Evolutionary conservation across 805 yeast species (phyloP).

Genomic region (Starmerella davenportii): DNA sequence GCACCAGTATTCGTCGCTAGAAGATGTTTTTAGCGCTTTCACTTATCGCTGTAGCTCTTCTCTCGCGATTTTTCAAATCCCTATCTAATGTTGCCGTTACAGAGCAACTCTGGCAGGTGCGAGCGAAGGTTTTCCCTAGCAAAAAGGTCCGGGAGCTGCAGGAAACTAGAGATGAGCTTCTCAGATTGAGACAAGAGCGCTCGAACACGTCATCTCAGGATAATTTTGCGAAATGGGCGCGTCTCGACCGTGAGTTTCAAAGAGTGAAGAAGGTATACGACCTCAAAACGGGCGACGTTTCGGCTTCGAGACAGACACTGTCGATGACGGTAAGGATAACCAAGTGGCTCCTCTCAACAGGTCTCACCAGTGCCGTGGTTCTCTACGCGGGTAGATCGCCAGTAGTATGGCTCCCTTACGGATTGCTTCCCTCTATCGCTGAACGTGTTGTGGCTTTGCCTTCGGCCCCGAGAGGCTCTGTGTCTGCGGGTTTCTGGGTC

Average conservation of each 20-base stretch:
- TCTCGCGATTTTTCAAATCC: slow-evolving; percentile 13
- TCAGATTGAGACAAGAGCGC: slow-evolving; percentile 34
- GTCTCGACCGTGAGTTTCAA: slow-evolving; percentile 57
- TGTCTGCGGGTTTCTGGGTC: slow-evolving; percentile 29
- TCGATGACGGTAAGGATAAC: slow-evolving; percentile 22
- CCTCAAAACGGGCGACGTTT: slow-evolving; percentile 24
- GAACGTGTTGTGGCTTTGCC: slow-evolving; percentile 49
- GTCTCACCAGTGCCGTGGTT: slow-evolving; percentile 29
- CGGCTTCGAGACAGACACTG: slow-evolving; percentile 24
- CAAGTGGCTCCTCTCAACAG: slow-evolving; percentile 28
- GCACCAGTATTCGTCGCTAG: too few relatives aligned
- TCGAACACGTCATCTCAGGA: slow-evolving; percentile 67
- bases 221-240: slow-evolving; percentile 91
- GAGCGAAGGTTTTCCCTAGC: slow-evolving; percentile 25
- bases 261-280: slow-evolving; percentile 37
- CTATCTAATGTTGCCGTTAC: slow-evolving; percentile 18
- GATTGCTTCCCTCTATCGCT: slow-evolving; percentile 36
- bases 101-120: slow-evolving; percentile 26
- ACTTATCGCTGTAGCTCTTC: slow-evolving; percentile 12
- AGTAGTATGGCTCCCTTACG: slow-evolving; percentile 41
- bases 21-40: too few relatives aligned
- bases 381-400: slow-evolving; percentile 36
- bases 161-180: slow-evolving; percentile 29
- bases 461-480: slow-evolving; percentile 40
- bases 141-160: slow-evolving; percentile 21